Base-by-base conservation (phyloP, 1,139 yeast species). In the Zygosaccharomyces pseudobailii region DNA sequence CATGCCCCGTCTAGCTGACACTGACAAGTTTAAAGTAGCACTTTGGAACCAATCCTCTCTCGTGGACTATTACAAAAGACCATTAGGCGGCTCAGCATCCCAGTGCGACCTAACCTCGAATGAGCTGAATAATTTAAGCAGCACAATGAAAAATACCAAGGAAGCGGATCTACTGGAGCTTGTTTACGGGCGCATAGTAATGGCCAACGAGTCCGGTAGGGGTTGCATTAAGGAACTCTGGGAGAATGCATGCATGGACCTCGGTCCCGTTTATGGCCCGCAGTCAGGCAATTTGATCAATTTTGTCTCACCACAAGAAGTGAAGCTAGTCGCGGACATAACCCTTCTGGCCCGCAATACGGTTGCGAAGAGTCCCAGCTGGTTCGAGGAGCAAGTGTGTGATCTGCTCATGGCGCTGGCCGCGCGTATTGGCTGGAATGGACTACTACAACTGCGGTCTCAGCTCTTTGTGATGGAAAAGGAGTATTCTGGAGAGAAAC, bases 381-480 rank as follows among this genome's bases (percentile, higher is more conserved):
- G 87, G 67, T 80, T 83, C 33, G 78, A 75, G 59, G 92, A 94
- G 0, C 52, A 51, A 36, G 65, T 61, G 2, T 92, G 89, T 65
- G 86, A 84, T 46, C 71, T 89, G 53, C 73, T 92, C 51, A 66
- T 74, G 46, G 70, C 72, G 21, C 80, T 90, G 50, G 84, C 81
- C 30, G 71, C 75, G 47, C 75, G 77, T 46, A 75, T 87, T 22
- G 97, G 97, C 3, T 92, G 98, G 98, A 92, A 88, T 58, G 78
- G 82, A n/a, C 72, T 92, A 47, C 73, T 92, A 62, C 79, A 79
- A 58, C 73, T 83, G 48, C 79, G 98, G 57, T 87, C 96, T 3
- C 78, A 81, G 49, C 89, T 88, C 1, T 92, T 92, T 66, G 92
- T 92, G 28, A 92, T 92, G 98, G 97, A 90, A 65, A 92, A 86